phyloP scores from a whole-genome alignment of 2,329 filamentous ascomycete species.

The Xylaria sp. region DNA sequence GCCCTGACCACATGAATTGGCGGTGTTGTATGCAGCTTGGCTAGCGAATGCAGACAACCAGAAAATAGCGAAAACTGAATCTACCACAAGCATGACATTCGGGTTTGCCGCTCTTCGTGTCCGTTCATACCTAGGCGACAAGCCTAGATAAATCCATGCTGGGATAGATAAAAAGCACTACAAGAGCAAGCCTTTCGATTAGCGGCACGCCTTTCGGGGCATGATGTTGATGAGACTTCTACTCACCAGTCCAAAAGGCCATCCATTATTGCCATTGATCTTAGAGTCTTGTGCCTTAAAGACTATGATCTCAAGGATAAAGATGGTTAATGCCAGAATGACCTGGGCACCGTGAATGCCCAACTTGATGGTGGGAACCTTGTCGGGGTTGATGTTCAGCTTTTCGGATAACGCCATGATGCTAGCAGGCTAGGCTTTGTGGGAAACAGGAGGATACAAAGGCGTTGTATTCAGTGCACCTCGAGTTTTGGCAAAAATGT shows the following conservation, averaged over 20 bases:
- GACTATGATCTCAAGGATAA: conserved; percentile 68
- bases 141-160: conserved; percentile 71
- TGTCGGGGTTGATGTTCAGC: conserved; percentile 64
- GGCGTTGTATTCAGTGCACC: conserved; percentile 16
- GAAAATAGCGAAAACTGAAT: conserved; percentile 66
- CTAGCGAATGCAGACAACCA: conserved; percentile 75
- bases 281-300: conserved; percentile 60
- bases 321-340: conserved; percentile 64
- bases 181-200: neutral
- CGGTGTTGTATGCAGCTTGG: conserved; percentile 71
- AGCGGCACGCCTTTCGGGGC: no score
- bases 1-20: conserved; percentile 63
- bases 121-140: conserved; percentile 71
- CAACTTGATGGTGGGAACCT: conserved; percentile 66
- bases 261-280: conserved; percentile 68
- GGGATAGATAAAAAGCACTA: conserved; percentile 73
- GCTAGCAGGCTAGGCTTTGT: conserved; percentile 7
- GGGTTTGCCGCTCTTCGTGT: conserved; percentile 71
- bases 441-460: neutral
- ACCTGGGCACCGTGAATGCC: conserved; percentile 67
- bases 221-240: conserved; percentile 20
- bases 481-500: conserved; percentile 2
- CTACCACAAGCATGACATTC: conserved; percentile 68
- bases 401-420: conserved; percentile 55
- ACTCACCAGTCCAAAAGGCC: conserved; percentile 72